Conservation (phyloP, 495 filamentous ascomycete species). For the Amniculicola lignicola region DNA sequence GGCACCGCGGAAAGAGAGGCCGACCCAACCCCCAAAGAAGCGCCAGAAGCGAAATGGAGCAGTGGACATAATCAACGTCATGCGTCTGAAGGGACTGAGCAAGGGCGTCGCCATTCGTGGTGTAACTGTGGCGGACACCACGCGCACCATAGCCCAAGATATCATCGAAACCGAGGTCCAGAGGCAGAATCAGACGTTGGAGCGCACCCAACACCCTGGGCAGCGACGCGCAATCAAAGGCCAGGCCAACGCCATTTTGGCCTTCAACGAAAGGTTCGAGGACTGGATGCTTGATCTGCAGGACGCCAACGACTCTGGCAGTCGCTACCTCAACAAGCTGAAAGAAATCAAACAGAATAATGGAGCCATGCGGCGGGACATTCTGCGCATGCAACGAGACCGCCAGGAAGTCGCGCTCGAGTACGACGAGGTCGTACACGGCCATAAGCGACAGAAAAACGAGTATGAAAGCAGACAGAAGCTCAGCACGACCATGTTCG, state of each 20-base stretch:
- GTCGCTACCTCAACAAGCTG: background rate
- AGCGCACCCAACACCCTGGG: background rate
- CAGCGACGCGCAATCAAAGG: background rate
- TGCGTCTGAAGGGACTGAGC: slow-evolving; percentile 18
- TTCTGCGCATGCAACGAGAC: slow-evolving; percentile 61
- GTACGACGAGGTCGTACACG: slow-evolving; percentile 65
- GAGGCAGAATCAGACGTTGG: background rate
- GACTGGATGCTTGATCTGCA: slow-evolving; percentile 19
- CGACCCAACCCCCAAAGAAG: slow-evolving; percentile 10
- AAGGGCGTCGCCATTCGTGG: background rate
- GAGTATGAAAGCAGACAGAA: slow-evolving; percentile 1
- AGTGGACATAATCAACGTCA: slow-evolving; percentile 4
- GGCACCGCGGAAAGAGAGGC: background rate
- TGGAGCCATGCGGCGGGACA: slow-evolving; percentile 59
- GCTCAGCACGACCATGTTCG: slow-evolving; percentile 21
- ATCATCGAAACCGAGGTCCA: background rate
- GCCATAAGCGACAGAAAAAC: slow-evolving; percentile 50
- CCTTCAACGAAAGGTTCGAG: slow-evolving; percentile 9
- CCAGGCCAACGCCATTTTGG: background rate
- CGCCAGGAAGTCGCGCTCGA: slow-evolving; percentile 63
- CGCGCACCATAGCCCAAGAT: slow-evolving; percentile 2
- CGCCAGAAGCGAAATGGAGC: slow-evolving; percentile 12
- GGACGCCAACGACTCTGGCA: slow-evolving; percentile 13
- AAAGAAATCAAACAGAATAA: slow-evolving; percentile 64
- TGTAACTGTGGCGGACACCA: slow-evolving; percentile 19